Base-by-base conservation (phyloP, 2,329 filamentous ascomycete species). In the Penicillium sp. region DNA sequence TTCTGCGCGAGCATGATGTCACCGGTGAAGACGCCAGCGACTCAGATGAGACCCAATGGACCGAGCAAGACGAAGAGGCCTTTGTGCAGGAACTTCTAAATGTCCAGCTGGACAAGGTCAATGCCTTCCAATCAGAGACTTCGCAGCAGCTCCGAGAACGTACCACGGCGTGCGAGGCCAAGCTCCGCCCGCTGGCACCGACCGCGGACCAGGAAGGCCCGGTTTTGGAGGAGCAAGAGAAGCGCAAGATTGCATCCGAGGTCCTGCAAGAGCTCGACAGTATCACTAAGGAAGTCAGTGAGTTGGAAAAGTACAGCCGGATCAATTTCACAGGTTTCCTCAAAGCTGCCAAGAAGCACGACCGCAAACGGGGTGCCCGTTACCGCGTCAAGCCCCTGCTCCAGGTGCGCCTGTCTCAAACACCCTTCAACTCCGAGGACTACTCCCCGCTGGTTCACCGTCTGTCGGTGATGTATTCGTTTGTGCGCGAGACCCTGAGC, bases 271-370 rank as follows among this genome's bases (percentile, higher is more conserved):
- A 97, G 79, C 85, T 98, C 56, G 94, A 98, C 75, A 78, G 79
- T 55, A 95, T 98, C 76, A 95, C 91, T 36, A 91, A 91, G 73
- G 92, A 97, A 77, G 88, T 96, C 71, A 94, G 89, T 74, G 91
- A 96, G 81, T 84, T 99, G 67, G 95, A 96, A 78, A 95, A 91
- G 76, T 99, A 95, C 79, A 95, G 92, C 77, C 90, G 89, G 64
- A 89, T 97, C 80, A 99, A 99, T 80, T 99, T 97, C 77, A 96
- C 95, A 6, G 95, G 92, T 50, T 96, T 98, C 78, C 85, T 97
- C 73, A 99, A 99, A 83, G 96, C 96, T 50, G 92, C 92, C 57
- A 99, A 99, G 87, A 99, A 99, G 80, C 95, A 99, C 78, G 95
- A 99, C 78, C 90, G 95, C 66, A 96, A 94, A 79, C 86, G 94